Percentiles rank a stretch among this genome's conserved stretches.
phyloP scores from a whole-genome alignment of 208 protist species.

The Angomonas deanei region DNA sequence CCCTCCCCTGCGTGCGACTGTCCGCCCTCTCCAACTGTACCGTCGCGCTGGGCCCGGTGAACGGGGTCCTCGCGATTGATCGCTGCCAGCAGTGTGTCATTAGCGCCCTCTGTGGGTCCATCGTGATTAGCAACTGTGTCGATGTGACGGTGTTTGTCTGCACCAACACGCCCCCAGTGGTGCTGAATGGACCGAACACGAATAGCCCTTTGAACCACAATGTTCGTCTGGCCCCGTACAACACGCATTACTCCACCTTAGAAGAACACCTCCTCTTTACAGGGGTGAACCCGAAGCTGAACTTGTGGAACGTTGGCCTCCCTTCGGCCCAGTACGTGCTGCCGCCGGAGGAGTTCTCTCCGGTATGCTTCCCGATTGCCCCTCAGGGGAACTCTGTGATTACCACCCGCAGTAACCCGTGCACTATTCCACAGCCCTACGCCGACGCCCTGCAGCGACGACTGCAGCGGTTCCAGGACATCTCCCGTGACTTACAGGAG shows the following conservation, averaged over 20 bases:
- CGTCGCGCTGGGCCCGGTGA: conserved; percentile 77
- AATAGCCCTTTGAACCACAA: conserved; percentile 23
- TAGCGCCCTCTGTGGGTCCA: conserved; percentile 65
- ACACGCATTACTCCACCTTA: conserved; percentile 83
- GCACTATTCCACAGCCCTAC: conserved; percentile 66
- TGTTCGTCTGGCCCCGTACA: conserved; percentile 86
- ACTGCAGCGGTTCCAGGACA: conserved; percentile 67
- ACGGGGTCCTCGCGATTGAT: conserved; percentile 72
- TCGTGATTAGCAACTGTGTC: conserved; percentile 70
- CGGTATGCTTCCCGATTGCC: conserved; percentile 65
- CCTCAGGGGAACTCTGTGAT: conserved; percentile 41
- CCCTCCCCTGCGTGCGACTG: conserved; percentile 76
- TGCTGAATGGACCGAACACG: conserved; percentile 26
- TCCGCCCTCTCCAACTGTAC: conserved; percentile 84
- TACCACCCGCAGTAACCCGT: conserved; percentile 81
- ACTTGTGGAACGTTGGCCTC: conserved; percentile 82
- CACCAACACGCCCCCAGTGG: conserved; percentile 83
- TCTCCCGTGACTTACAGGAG: conserved; percentile 58
- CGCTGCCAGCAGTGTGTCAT: conserved; percentile 82
- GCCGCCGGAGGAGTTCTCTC: conserved; percentile 76
- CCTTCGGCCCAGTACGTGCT: conserved; percentile 57
- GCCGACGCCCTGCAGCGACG: conserved; percentile 53
- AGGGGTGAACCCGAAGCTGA: conserved; percentile 81
- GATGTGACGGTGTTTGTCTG: conserved; percentile 79
- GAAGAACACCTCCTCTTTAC: conserved; percentile 78